Percentiles rank a stretch among this genome's conserved stretches.
These are phyloP conservation scores for Penicillium hesseltinei DNA, from an alignment of 2,329 filamentous ascomycete species.

Conservation along the genomic window DNA sequence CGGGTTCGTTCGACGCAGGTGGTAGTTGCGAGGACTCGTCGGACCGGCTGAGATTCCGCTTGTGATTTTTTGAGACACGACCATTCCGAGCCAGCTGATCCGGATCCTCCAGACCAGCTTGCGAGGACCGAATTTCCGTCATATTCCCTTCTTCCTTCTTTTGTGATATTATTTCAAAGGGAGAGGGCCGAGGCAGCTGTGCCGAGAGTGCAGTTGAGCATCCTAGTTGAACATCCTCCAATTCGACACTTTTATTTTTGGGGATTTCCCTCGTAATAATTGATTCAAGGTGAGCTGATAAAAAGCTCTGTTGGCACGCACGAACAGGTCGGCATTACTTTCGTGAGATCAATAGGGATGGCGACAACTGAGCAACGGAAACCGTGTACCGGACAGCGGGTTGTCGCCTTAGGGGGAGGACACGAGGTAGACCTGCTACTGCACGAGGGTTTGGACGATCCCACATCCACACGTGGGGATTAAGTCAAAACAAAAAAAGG, in stretches of 20 bases:
- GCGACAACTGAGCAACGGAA: conserved; percentile 12
- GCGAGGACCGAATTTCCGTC: conserved; percentile 32
- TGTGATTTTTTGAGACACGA: conserved; percentile 22
- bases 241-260: conserved; percentile 10
- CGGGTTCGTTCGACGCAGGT: conserved; percentile 19
- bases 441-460: conserved; percentile 26
- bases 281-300: conserved; percentile 26
- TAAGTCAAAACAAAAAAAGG: conserved; percentile 16
- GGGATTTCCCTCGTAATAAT: background rate
- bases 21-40: conserved; percentile 24
- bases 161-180: conserved; percentile 6
- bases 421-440: conserved; percentile 34
- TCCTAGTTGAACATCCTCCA: conserved; percentile 31
- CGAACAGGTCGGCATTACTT: conserved; percentile 37
- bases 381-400: conserved; percentile 33
- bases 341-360: conserved; percentile 16
- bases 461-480: conserved; percentile 20
- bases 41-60: conserved; percentile 19
- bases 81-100: conserved; percentile 27
- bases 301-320: conserved; percentile 25
- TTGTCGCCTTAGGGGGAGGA: conserved; percentile 11
- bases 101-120: conserved; percentile 33
- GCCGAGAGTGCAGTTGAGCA: conserved; percentile 29
- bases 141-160: conserved; percentile 26
- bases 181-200: conserved; percentile 22